Base-by-base conservation (phyloP, 768 basidiomycete species). In the Auricularia auricula-judae region DNA sequence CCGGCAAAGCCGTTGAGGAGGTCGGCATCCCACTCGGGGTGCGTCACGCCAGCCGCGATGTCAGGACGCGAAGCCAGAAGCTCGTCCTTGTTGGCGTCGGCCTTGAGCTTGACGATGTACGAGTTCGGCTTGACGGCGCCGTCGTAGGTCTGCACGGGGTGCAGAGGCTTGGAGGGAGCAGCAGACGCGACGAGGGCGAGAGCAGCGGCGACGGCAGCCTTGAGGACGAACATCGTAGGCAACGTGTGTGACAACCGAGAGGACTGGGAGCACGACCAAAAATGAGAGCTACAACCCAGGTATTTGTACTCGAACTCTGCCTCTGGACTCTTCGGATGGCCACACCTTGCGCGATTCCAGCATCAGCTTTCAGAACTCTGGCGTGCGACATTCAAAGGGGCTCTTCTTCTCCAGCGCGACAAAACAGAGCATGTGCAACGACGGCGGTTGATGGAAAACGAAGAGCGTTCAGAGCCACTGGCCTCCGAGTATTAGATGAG, bases 1-100 rank as follows among this genome's bases (percentile, higher is more conserved):
- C 72, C 71, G 64, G 71, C 71, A 43, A 73, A 74, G 33, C 70
- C 71, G 47, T 72, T 71, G 23, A 72, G 36, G 65, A 67, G 36
- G 36, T 65, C 65, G 66, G 65, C 66, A 47, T 70, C 67, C 59
- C 67, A 71, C 23, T 71, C 68, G 14, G 56, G 23, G 64, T 71
- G 67, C 8, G 70, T 72, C 7, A 65, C 36, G 14, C 33, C 21
- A 7, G 62, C 58, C 18, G 64, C 36, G 63, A 63, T 53, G 16
- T 61, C 39, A 12, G 63, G 66, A 5, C 23, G 29, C 56, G 56
- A 5, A 1, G 58, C 61, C 36, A 70, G 64, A 44, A 69, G 70
- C 16, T 43, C 63, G 23, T 53, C 61, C 66, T 69, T 70, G 43
- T 36, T 62, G 47, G 65, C 67, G n/a, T 68, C 68, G 2, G 65